These are phyloP conservation scores for Monosporozyma siamensis DNA, from an alignment of 805 yeast species.

Conservation along the genomic window DNA sequence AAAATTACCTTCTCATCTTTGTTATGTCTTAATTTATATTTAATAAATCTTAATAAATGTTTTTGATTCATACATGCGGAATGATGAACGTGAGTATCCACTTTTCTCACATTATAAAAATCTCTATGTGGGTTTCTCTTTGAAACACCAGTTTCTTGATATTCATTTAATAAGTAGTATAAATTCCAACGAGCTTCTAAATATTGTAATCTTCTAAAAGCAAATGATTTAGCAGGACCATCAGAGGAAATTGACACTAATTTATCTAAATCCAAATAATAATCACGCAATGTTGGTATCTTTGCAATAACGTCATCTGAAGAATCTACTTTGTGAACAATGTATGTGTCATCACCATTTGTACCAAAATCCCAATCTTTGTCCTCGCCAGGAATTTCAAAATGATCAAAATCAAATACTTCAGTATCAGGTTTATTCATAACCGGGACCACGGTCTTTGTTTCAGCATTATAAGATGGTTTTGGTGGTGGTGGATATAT, in stretches of 20 bases:
- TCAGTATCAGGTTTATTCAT: slow-evolving; percentile 34
- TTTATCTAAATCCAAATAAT: slow-evolving; percentile 71
- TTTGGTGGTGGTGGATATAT: slow-evolving; percentile 92
- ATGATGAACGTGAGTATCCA: slow-evolving; percentile 89
- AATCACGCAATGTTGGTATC: slow-evolving; percentile 81
- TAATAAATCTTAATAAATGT: slow-evolving; percentile 87
- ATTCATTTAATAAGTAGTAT: slow-evolving; percentile 80
- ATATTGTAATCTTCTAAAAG: slow-evolving; percentile 86
- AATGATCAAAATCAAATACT: slow-evolving; percentile 35
- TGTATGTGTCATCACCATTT: slow-evolving; percentile 62
- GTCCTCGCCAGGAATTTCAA: slow-evolving; percentile 35
- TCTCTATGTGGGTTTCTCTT: slow-evolving; percentile 93
- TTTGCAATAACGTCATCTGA: slow-evolving; percentile 35
- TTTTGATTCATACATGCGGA: slow-evolving; percentile 99
- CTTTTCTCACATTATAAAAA: slow-evolving; percentile 36
- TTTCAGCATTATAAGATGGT: slow-evolving; percentile 67
- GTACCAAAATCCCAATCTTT: slow-evolving; percentile 47
- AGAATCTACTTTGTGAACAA: slow-evolving; percentile 38
- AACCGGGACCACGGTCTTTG: slow-evolving; percentile 42
- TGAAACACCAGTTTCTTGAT: slow-evolving; percentile 82
- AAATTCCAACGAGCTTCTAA: slow-evolving; percentile 95
- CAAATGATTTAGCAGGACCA: slow-evolving; percentile 95
- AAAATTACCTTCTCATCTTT: slow-evolving; percentile 86
- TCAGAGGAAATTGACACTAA: slow-evolving; percentile 73
- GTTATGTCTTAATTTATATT: slow-evolving; percentile 79